phyloP scores from a whole-genome alignment of 176 grass and related monocot species.

The Oropetium thomaeum region DNA sequence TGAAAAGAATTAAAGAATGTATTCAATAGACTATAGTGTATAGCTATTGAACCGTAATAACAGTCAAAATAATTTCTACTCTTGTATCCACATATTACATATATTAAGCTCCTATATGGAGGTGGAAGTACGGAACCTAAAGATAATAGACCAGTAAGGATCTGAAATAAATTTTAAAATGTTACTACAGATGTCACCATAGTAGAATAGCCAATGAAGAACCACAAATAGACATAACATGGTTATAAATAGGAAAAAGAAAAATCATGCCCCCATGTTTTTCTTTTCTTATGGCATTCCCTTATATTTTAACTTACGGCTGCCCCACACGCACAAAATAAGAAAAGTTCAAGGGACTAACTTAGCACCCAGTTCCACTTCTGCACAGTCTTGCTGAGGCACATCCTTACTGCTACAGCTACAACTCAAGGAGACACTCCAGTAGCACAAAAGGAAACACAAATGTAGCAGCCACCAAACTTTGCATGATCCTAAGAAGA shows the following conservation, averaged over 20 bases:
- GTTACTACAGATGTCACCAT: background rate
- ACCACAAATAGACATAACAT: background rate
- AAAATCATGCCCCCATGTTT: background rate
- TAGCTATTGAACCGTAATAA: slow-evolving; percentile 18
- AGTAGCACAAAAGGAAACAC: background rate
- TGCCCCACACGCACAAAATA: background rate
- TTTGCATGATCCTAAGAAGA: background rate
- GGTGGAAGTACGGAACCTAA: background rate
- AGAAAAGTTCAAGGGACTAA: slow-evolving; percentile 13
- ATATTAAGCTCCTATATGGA: background rate
- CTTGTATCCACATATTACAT: background rate
- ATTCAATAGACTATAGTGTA: background rate
- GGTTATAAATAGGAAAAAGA: background rate
- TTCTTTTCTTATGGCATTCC: slow-evolving; percentile 17
- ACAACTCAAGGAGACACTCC: background rate
- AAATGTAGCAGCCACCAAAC: slow-evolving; percentile 5
- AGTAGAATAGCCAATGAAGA: background rate
- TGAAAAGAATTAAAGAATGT: slow-evolving; percentile 26
- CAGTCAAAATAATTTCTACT: background rate
- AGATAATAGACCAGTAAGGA: slow-evolving; percentile 10
- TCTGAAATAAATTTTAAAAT: background rate
- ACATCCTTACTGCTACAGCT: background rate
- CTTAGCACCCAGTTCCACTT: slow-evolving; percentile 11
- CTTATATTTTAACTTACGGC: background rate
- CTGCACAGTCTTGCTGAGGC: slow-evolving; percentile 4